phyloP scores from a whole-genome alignment of 1,139 yeast species.

The Taphrina flavorubra region DNA sequence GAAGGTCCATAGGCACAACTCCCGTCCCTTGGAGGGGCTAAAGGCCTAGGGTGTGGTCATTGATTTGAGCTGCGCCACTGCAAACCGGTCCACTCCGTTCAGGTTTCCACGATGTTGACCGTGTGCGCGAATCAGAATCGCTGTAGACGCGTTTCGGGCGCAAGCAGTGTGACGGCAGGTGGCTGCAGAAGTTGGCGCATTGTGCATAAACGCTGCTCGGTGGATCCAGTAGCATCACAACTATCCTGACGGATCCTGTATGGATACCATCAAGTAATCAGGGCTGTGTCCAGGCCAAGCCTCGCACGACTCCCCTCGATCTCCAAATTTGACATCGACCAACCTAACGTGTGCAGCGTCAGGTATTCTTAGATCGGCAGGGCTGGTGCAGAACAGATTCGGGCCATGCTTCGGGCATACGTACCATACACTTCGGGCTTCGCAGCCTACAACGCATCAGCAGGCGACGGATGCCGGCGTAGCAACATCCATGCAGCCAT shows the following conservation, averaged over 20 bases:
- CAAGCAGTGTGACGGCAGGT: not conserved
- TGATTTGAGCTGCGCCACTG: not conserved
- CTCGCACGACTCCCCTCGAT: conserved; percentile 5
- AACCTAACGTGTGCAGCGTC: not conserved
- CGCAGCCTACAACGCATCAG: too few relatives aligned
- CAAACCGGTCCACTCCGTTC: not conserved
- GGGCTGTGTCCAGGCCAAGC: conserved; percentile 8
- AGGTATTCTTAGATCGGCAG: conserved; percentile 7
- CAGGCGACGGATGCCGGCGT: too few relatives aligned
- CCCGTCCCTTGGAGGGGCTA: not conserved
- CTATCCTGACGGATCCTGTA: not conserved
- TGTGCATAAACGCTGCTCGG: not conserved
- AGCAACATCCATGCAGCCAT: not conserved
- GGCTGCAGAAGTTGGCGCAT: conserved; percentile 2
- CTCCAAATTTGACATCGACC: not conserved
- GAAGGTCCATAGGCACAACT: not conserved
- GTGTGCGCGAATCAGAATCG: not conserved
- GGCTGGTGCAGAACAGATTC: not conserved
- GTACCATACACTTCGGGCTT: too few relatives aligned
- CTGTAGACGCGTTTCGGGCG: not conserved
- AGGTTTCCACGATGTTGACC: not conserved
- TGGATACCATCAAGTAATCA: conserved; percentile 10
- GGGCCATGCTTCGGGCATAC: too few relatives aligned
- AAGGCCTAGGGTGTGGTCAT: not conserved
- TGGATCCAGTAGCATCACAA: conserved; percentile 12